Percentiles rank a stretch among this genome's conserved stretches.
Conservation (phyloP, 1,284 basidiomycete species). For the Rhizoctonia solani region DNA sequence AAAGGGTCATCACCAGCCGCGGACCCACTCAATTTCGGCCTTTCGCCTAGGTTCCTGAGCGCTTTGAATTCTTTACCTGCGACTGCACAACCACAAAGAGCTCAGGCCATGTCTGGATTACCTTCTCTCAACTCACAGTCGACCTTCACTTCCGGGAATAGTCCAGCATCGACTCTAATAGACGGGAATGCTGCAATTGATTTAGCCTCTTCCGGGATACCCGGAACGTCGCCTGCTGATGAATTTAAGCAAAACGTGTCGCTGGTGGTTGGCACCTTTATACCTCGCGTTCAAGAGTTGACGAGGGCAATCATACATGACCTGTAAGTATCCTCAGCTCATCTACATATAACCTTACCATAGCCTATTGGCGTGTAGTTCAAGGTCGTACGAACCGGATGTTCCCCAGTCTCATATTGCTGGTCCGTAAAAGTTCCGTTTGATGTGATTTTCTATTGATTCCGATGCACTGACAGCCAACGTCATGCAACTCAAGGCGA, state of each 20-base stretch:
- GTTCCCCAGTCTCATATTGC: conserved; percentile 8
- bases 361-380: background rate
- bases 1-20: background rate
- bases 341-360: no score
- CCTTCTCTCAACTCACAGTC: conserved; percentile 21
- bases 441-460: background rate
- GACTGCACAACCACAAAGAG: background rate
- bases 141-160: conserved; percentile 23
- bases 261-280: conserved; percentile 18
- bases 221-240: conserved; percentile 18
- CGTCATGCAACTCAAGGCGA: conserved; percentile 23
- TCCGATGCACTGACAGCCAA: background rate
- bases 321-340: background rate
- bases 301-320: conserved; percentile 21
- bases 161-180: conserved; percentile 20
- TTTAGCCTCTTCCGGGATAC: conserved; percentile 5
- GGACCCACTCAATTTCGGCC: conserved; percentile 3
- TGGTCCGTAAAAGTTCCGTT: background rate
- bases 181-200: conserved; percentile 20
- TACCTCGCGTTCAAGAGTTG: conserved; percentile 31
- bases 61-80: conserved; percentile 2
- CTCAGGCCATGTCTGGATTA: conserved; percentile 4
- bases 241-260: conserved; percentile 27
- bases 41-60: conserved; percentile 3
- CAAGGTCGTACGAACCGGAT: conserved; percentile 27